Evolutionary conservation across 106 monocot genomes (phyloP), one percentile per base, ranked within the genome.

Genomic region (Dioscorea dumetorum): DNA sequence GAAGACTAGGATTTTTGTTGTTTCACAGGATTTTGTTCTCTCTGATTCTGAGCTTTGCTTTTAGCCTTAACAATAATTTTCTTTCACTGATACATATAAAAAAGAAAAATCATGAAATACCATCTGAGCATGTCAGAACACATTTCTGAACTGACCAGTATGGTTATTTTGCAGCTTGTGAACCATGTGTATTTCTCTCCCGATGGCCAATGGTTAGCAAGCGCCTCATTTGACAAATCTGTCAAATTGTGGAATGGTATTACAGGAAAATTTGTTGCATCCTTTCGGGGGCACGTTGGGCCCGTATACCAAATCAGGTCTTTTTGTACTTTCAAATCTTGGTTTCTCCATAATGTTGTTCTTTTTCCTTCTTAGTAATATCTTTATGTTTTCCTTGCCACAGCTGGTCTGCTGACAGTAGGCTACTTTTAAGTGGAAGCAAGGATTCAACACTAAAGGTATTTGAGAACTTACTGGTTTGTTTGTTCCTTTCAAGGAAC

Each of bases 361-460:
- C 3, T 23, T 5, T 50, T 8, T 14, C 21, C 14, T 58, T 61
- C 49, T 61, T 11, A 33, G 57, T n/a, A 48, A 52, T 7, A 12
- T 50, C 28, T 6, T 33, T 60, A 20, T 35, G 68, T 65, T 73
- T 15, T 67, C 54, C 15, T 41, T 72, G 54, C 17, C 33, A 24
- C 76, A 91, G 95, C 64, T 97, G 95, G 95, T 97, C 95, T 51
- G 88, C 95, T 2, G 95, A 97, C 62, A 97, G 95, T 69, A 86
- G 95, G 78, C 95, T 97, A 71, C 80, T 97, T 58, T 71, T 97
- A 57, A 97, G 95, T 76, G 91, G 95, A 76, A 97, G 95, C 80
- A 91, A 97, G 72, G 95, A 97, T 68, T 97, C 95, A n/a, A 97
- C 95, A 4, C 58, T 97, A 16, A 97, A 97, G 95, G 91, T 97